phyloP scores from a whole-genome alignment of 768 basidiomycete species.

The Cystobasidium tubakii region DNA sequence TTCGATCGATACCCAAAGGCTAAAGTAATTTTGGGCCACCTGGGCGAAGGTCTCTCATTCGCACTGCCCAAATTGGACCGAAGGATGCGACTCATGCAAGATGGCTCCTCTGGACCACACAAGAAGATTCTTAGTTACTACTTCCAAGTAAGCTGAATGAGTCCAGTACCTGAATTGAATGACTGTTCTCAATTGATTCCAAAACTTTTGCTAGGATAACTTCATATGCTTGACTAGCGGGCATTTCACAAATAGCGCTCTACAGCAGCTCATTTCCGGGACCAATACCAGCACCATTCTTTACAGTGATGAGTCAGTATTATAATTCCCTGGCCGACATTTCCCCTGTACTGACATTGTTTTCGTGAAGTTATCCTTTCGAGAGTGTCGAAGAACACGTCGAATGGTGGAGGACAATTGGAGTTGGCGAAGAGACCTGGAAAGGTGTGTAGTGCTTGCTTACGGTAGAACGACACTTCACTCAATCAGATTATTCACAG shows the following conservation, averaged over 20 bases:
- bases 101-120: not conserved
- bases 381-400: conserved; percentile 5
- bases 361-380: not conserved
- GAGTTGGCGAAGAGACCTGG: conserved; percentile 1
- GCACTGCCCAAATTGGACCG: not conserved
- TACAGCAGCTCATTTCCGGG: not conserved
- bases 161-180: no score
- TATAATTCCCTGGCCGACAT: no score
- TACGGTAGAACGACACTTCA: no score
- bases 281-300: not conserved
- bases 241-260: not conserved
- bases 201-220: not conserved
- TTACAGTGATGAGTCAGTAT: not conserved
- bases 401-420: conserved; percentile 13
- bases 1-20: not conserved
- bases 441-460: not conserved
- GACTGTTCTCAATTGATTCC: not conserved
- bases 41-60: conserved; percentile 2
- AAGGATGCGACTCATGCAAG: not conserved
- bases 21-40: not conserved
- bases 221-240: conserved; percentile 10
- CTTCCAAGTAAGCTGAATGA: not conserved
- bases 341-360: not conserved
- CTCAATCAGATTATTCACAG: no score
- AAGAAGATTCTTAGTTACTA: not conserved